phyloP scores from a whole-genome alignment of 805 yeast species.

The Candida oleophila region DNA sequence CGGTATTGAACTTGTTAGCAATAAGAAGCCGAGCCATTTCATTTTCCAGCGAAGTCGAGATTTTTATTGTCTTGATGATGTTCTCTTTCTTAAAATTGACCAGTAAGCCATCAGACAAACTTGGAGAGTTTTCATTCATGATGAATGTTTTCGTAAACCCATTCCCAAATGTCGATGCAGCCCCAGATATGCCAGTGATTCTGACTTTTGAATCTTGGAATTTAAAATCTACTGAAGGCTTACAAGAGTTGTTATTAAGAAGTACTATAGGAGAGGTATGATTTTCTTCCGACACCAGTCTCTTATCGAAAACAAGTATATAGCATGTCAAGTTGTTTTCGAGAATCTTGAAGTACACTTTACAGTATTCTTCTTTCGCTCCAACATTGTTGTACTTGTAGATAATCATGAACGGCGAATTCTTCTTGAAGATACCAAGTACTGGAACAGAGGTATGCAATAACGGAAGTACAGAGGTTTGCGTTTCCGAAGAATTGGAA shows the following conservation, averaged over 20 bases:
- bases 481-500: background rate
- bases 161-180: conserved; percentile 34
- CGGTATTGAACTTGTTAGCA: conserved; percentile 18
- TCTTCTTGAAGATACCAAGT: conserved; percentile 24
- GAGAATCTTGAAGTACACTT: conserved; percentile 27
- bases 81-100: background rate
- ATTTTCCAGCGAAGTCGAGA: conserved; percentile 11
- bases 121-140: conserved; percentile 15
- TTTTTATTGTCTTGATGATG: conserved; percentile 11
- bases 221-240: conserved; percentile 28
- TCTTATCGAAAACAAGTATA: conserved; percentile 19
- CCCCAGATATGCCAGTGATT: conserved; percentile 30
- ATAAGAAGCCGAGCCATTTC: conserved; percentile 15
- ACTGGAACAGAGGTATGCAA: conserved; percentile 21
- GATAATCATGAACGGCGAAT: conserved; percentile 28
- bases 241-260: conserved; percentile 23
- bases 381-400: conserved; percentile 11
- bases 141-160: conserved; percentile 25
- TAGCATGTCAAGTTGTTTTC: conserved; percentile 28
- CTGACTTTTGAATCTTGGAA: conserved; percentile 29
- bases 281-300: conserved; percentile 2
- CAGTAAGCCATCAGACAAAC: conserved; percentile 22
- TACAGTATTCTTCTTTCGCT: conserved; percentile 22
- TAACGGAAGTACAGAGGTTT: conserved; percentile 9
- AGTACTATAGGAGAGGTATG: conserved; percentile 16